These are phyloP conservation scores for Eragrostis tef DNA, from an alignment of 202 grass and related monocot genomes.

Conservation along the genomic window DNA sequence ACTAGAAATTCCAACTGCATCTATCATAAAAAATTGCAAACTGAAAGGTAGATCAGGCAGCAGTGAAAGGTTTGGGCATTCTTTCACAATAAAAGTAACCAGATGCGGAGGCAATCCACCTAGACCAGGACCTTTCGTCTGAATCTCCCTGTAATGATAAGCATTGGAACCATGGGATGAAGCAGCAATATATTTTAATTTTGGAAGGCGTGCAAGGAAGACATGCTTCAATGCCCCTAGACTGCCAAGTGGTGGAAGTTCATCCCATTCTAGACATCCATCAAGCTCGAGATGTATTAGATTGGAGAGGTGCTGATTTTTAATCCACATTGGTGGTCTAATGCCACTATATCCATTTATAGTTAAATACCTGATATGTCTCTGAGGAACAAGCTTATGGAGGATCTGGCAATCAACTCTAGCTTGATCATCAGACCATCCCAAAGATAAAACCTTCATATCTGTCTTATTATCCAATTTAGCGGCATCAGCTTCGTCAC, in stretches of 20 bases:
- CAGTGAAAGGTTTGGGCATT: not conserved
- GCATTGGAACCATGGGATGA: not conserved
- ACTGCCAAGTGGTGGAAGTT: not conserved
- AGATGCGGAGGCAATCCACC: conserved; percentile 6
- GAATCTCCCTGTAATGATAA: not conserved
- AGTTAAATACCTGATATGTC: conserved; percentile 46
- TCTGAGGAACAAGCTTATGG: conserved; percentile 41
- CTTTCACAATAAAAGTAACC: conserved; percentile 29
- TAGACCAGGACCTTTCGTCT: not conserved
- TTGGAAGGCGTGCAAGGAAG: not conserved
- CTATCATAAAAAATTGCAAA: not conserved
- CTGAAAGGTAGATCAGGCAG: conserved; percentile 33
- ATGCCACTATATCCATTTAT: conserved; percentile 44
- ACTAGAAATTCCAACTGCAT: conserved; percentile 18
- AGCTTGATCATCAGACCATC: conserved; percentile 30
- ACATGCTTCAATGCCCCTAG: conserved; percentile 3
- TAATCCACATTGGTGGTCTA: conserved; percentile 46
- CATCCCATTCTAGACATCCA: conserved; percentile 16
- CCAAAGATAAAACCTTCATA: conserved; percentile 39
- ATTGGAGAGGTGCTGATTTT: conserved; percentile 7
- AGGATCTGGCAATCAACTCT: conserved; percentile 32
- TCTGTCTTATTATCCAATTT: conserved; percentile 43
- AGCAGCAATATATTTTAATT: not conserved
- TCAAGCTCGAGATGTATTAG: conserved; percentile 28
- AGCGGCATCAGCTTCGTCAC: conserved; percentile 34